Percentiles rank a stretch among this genome's conserved stretches.
phyloP scores from a whole-genome alignment of 2,329 filamentous ascomycete species.

The Aspergillus latus region DNA sequence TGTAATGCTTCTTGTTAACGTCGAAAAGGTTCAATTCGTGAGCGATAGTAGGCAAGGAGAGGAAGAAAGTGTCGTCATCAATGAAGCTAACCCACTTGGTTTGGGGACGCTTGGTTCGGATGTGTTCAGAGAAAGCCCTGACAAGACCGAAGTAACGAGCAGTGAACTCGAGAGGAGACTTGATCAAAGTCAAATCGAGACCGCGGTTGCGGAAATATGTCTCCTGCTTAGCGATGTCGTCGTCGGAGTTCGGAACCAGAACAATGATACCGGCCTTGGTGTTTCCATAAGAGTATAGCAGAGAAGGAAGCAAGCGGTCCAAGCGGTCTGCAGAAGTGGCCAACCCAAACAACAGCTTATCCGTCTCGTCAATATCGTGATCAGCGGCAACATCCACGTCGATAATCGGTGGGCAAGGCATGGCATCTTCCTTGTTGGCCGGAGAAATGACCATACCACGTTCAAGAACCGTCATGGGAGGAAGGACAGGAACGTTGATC shows the following conservation, averaged over 20 bases:
- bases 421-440: slow-evolving; percentile 31
- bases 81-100: slow-evolving; percentile 46
- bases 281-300: slow-evolving; percentile 45
- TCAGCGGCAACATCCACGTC: slow-evolving; percentile 44
- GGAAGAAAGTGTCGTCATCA: slow-evolving; percentile 48
- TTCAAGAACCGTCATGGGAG: slow-evolving; percentile 39
- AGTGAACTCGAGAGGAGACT: slow-evolving; percentile 43
- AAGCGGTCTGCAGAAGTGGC: slow-evolving; percentile 46
- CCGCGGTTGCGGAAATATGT: slow-evolving; percentile 44
- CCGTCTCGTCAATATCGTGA: slow-evolving; percentile 41
- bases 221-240: slow-evolving; percentile 41
- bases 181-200: slow-evolving; percentile 40
- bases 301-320: slow-evolving; percentile 40
- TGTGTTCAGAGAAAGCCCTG: slow-evolving; percentile 40
- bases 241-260: slow-evolving; percentile 42
- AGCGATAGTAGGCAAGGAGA: slow-evolving; percentile 40
- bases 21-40: slow-evolving; percentile 43
- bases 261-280: slow-evolving; percentile 44
- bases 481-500: slow-evolving; percentile 39
- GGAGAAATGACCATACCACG: slow-evolving; percentile 40
- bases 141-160: slow-evolving; percentile 46
- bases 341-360: slow-evolving; percentile 43
- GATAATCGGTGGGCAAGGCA: slow-evolving; percentile 42
- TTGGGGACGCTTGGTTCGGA: slow-evolving; percentile 40
- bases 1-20: slow-evolving; percentile 43